Evolutionary conservation across 345 rosid genomes (phyloP).

Genomic region (Rhodamnia argentea): DNA sequence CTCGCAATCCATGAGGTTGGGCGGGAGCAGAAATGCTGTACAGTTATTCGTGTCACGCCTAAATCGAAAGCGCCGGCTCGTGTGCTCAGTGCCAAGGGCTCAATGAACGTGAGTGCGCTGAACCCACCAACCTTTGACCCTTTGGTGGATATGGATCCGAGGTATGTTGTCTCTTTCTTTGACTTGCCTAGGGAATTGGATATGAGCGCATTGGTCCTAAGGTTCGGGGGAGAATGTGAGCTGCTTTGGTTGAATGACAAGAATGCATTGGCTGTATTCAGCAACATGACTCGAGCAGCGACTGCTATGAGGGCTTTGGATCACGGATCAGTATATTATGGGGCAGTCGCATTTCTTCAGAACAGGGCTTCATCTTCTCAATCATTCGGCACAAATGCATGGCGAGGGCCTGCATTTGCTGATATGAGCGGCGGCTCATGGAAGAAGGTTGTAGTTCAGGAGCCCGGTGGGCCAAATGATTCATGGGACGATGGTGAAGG

Average conservation of each 20-base stretch:
- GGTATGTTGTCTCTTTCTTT: conserved; percentile 75
- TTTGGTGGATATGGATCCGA: conserved; percentile 84
- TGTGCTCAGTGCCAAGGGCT: conserved; percentile 56
- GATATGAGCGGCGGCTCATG: conserved; percentile 45
- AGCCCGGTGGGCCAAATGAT: not conserved
- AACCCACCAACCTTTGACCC: conserved; percentile 63
- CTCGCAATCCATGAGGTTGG: conserved; percentile 64
- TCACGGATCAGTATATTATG: conserved; percentile 69
- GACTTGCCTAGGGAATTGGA: conserved; percentile 87
- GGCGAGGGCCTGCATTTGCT: conserved; percentile 43
- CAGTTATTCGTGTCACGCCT: conserved; percentile 56
- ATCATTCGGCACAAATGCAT: conserved; percentile 26
- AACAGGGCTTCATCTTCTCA: conserved; percentile 17
- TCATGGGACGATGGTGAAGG: conserved; percentile 28
- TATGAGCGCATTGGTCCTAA: conserved; percentile 63
- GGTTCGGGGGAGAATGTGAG: conserved; percentile 95
- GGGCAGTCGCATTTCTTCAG: conserved; percentile 46
- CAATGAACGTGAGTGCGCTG: conserved; percentile 16
- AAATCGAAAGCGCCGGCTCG: conserved; percentile 77
- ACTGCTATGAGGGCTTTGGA: conserved; percentile 95
- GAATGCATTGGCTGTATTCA: conserved; percentile 83
- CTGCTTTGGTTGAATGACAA: conserved; percentile 87
- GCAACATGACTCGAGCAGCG: conserved; percentile 83
- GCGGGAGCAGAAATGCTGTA: conserved; percentile 89
- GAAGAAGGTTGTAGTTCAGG: conserved; percentile 74